Evolutionary conservation across 257 asterid genomes (phyloP).

Genomic region (Ophiorrhiza pumila): DNA sequence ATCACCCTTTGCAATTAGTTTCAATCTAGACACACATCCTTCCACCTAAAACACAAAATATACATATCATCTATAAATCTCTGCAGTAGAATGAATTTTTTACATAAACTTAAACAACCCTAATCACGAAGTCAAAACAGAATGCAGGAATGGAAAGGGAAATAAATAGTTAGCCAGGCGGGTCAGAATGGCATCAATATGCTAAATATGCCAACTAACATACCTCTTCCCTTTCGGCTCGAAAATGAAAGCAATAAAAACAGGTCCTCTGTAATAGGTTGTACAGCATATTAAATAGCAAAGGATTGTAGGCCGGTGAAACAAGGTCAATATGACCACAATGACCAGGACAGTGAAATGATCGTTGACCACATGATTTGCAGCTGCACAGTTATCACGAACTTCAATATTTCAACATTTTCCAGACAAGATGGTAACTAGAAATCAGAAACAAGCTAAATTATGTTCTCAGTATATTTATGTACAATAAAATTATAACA

Average conservation of each 20-base stretch:
- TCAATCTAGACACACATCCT: slow-evolving; percentile 50
- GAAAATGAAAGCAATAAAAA: slow-evolving; percentile 63
- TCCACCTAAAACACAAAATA: slow-evolving; percentile 45
- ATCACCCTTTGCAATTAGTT: slow-evolving; percentile 60
- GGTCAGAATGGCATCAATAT: background rate
- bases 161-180: background rate
- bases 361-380: slow-evolving; percentile 66
- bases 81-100: slow-evolving; percentile 4
- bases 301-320: slow-evolving; percentile 68
- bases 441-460: background rate
- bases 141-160: background rate
- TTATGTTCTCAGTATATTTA: background rate
- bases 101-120: slow-evolving; percentile 1
- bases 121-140: background rate
- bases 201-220: slow-evolving; percentile 1
- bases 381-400: slow-evolving; percentile 51
- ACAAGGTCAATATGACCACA: slow-evolving; percentile 91
- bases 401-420: background rate
- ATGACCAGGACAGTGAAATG: slow-evolving; percentile 62
- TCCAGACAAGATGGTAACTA: background rate
- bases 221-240: slow-evolving; percentile 53
- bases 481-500: background rate
- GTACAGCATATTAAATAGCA: slow-evolving; percentile 51
- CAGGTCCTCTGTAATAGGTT: slow-evolving; percentile 59
- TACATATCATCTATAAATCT: background rate